Conservation (phyloP, 2,329 filamentous ascomycete species). For the Aquanectria penicillioides region DNA sequence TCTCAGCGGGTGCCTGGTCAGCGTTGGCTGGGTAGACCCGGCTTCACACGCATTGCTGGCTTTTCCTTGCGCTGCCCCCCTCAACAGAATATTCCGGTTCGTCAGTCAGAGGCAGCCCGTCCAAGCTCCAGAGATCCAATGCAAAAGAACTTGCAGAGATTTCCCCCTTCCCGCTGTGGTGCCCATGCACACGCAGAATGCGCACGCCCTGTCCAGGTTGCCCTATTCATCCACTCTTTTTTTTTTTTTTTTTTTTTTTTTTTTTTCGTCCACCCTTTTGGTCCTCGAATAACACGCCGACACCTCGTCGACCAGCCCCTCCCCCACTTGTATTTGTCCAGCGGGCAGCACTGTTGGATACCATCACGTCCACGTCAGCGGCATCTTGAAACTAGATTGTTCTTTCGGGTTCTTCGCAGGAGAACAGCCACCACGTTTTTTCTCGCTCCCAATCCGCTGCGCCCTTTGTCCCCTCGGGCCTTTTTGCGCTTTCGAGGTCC, state of each 20-base stretch:
- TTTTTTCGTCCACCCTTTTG: neutral
- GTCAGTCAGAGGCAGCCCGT: conserved; percentile 9
- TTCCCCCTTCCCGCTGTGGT: neutral
- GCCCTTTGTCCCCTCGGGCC: neutral
- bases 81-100: conserved; percentile 16
- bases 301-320: conserved; percentile 3
- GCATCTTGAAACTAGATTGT: conserved; percentile 24
- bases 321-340: conserved; percentile 2
- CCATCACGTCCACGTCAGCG: conserved; percentile 38
- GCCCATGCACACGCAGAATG: conserved; percentile 11
- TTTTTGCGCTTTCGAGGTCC: neutral
- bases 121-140: neutral
- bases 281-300: conserved; percentile 11
- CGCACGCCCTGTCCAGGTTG: too few relatives aligned
- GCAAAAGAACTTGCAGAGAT: conserved; percentile 2
- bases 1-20: conserved; percentile 9
- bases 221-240: neutral
- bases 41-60: neutral
- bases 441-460: neutral
- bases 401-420: conserved; percentile 15
- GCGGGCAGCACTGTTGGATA: conserved; percentile 13
- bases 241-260: neutral
- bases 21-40: neutral
- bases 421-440: conserved; percentile 1
- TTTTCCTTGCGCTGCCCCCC: too few relatives aligned